Evolutionary conservation across 2,329 filamentous ascomycete species (phyloP), one percentile per base, ranked within the genome.

Genomic region (Aspergillus hortae): DNA sequence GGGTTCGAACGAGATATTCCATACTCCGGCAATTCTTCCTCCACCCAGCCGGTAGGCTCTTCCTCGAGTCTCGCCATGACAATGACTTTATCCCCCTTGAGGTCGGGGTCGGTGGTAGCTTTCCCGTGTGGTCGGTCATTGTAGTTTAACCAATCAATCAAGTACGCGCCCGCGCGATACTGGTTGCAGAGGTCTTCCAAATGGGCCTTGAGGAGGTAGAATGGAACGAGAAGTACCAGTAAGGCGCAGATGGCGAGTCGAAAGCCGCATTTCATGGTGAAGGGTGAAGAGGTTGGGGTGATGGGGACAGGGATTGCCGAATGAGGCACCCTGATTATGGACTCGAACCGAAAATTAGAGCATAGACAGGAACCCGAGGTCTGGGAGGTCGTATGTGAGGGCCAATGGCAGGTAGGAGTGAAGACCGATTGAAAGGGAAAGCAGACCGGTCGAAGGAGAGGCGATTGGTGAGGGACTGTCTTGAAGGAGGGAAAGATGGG

Each of bases 31-130:
- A 79, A 67, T 21, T 76, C 65, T 32, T 70, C 56, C 12, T 63
- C 56, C 2, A 79, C 73, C 77, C 77, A 80, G 15, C 68, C 60
- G 6, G 74, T 73, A 51, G 74, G 63, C 53, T 79, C 76, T 25
- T 66, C 67, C 36, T 70, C 63, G 12, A 77, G 52, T 53, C 67
- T 74, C 14, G 75, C 76, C 67, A 78, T 74, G 23, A 76, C 69
- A 47, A 76, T 69, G 11, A 72, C 67, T 45, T 74, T 75, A 57
- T 75, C 70, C 5, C 61, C 63, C 2, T 53, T 49, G 2, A 42
- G 44, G 30, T 36, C 55, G 35, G 56, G 47, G 40, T 50, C 44
- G 3, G 52, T 25, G 4, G 27, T n/a, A 4, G 30, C 6, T 40
- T 27, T 19, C 27, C 33, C 15, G 48, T 54, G 25, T 6, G 49